Evolutionary conservation across 352 stramenopile species (phyloP).

Genomic region (Phytopythium mirpurense): DNA sequence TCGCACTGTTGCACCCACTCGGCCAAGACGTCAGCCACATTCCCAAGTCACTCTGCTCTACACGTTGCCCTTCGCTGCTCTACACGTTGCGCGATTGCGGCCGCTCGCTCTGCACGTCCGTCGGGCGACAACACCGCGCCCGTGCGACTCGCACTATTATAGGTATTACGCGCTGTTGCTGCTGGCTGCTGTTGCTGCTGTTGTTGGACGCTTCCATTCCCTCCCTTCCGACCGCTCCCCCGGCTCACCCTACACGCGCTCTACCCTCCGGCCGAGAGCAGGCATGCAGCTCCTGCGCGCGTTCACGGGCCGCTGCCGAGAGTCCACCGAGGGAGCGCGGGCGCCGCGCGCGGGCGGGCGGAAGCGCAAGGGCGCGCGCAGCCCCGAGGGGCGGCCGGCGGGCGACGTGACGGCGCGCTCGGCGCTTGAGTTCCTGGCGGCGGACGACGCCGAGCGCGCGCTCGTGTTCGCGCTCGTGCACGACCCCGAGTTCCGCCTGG

Average conservation of each 20-base stretch:
- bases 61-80: neutral
- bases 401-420: slow-evolving; percentile 52
- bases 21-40: too few relatives aligned
- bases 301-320: slow-evolving; percentile 2
- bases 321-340: neutral
- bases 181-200: too few relatives aligned
- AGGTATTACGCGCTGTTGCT: too few relatives aligned
- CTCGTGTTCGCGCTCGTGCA: slow-evolving; percentile 75
- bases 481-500: slow-evolving; percentile 69
- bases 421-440: slow-evolving; percentile 59
- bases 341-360: neutral
- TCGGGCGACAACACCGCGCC: too few relatives aligned
- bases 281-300: slow-evolving; percentile 4
- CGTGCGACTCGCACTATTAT: too few relatives aligned
- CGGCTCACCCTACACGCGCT: too few relatives aligned
- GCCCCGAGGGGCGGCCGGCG: neutral
- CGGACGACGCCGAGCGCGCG: slow-evolving; percentile 59
- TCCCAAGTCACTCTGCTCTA: neutral
- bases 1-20: too few relatives aligned
- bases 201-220: too few relatives aligned
- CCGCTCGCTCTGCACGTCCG: neutral
- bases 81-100: neutral
- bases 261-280: too few relatives aligned
- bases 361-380: slow-evolving; percentile 1
- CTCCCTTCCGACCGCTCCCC: too few relatives aligned